These are phyloP conservation scores for Abortiporus biennis DNA, from an alignment of 1,284 basidiomycete genomes.

Conservation along the genomic window DNA sequence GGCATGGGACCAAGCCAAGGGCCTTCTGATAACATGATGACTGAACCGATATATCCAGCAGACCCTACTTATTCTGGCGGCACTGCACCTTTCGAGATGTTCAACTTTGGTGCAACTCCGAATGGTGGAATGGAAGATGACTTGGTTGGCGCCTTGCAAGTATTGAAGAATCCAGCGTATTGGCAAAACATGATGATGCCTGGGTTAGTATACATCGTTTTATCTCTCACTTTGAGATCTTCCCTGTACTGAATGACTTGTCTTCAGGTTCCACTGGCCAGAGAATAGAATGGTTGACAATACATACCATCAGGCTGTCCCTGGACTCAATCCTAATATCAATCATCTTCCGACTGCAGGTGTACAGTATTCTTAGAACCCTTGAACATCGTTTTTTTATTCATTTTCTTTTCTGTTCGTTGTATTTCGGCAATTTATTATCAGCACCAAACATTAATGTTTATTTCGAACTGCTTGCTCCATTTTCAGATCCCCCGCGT, in stretches of 20 bases:
- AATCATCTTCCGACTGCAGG: background rate
- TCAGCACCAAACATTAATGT: no score
- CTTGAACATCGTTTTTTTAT: background rate
- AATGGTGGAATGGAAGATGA: constrained; percentile 27
- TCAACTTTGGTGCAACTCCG: constrained; percentile 14
- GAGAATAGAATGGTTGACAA: background rate
- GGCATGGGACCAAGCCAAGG: constrained; percentile 14
- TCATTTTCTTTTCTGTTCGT: background rate
- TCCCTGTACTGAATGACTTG: background rate
- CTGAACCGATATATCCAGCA: constrained; percentile 18
- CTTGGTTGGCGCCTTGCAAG: constrained; percentile 65
- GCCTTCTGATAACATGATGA: constrained; percentile 11
- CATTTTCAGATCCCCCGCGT: no score
- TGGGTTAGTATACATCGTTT: constrained; percentile 50
- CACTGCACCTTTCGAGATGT: constrained; percentile 15
- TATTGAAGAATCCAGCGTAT: constrained; percentile 63
- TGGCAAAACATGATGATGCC: constrained; percentile 81
- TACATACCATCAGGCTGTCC: background rate
- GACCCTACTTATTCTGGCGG: constrained; percentile 8
- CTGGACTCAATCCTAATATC: background rate
- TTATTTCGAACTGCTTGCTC: no score
- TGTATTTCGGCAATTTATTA: background rate
- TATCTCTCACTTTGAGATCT: no score
- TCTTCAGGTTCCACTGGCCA: constrained; percentile 6
- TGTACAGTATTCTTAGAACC: background rate